Conservation (phyloP, 805 yeast species). For the Ogataea degrootiae region DNA sequence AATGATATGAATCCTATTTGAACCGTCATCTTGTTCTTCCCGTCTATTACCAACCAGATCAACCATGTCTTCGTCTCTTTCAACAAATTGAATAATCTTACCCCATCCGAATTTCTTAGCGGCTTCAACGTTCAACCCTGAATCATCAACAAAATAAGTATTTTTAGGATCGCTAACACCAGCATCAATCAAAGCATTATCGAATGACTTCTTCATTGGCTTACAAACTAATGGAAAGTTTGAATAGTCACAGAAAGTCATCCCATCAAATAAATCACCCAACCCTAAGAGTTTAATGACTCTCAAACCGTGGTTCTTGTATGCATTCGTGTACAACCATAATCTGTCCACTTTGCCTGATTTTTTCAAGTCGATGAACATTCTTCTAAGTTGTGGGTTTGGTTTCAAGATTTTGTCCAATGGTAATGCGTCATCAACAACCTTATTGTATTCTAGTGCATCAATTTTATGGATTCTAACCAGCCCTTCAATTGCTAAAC, state of each 20-base stretch:
- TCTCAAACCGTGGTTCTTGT: constrained; percentile 81
- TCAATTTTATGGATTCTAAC: constrained; percentile 67
- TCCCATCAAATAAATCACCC: constrained; percentile 92
- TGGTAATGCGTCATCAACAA: constrained; percentile 91
- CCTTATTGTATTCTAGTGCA: constrained; percentile 80
- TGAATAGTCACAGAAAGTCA: constrained; percentile 87
- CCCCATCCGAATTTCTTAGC: constrained; percentile 72
- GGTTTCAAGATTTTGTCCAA: constrained; percentile 72
- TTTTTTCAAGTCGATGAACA: constrained; percentile 42
- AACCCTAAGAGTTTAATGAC: constrained; percentile 76
- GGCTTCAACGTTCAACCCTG: constrained; percentile 70
- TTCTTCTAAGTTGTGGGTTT: constrained; percentile 46
- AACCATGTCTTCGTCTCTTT: constrained; percentile 52
- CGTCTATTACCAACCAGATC: constrained; percentile 29
- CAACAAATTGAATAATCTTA: constrained; percentile 68
- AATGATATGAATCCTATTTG: constrained; percentile 40
- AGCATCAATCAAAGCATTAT: constrained; percentile 60
- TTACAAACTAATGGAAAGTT: constrained; percentile 72
- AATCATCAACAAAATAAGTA: constrained; percentile 83
- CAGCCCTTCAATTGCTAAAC: constrained; percentile 89
- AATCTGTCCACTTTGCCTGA: constrained; percentile 56
- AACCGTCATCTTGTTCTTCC: constrained; percentile 31
- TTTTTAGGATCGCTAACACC: constrained; percentile 44
- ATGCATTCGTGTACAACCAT: constrained; percentile 95
- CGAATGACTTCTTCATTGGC: constrained; percentile 74